Conservation (phyloP, 345 rosid species). For the Heritiera fomes region DNA sequence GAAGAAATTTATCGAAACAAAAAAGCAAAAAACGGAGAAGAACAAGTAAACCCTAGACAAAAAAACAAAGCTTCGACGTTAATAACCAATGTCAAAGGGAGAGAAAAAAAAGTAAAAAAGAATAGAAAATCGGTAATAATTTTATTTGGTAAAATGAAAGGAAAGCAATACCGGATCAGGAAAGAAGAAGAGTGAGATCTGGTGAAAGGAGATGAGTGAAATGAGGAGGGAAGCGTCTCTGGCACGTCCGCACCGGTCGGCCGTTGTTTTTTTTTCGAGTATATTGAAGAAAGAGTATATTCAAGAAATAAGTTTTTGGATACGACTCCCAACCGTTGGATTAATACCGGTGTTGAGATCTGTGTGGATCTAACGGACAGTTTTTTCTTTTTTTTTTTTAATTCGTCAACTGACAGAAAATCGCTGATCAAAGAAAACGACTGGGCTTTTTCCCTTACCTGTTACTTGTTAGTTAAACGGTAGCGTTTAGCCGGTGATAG, state of each 20-base stretch:
- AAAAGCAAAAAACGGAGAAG: background rate
- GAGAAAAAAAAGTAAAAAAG: background rate
- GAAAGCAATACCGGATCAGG: conserved; percentile 41
- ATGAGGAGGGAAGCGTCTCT: conserved; percentile 32
- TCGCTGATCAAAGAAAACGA: background rate
- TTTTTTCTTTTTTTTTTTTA: background rate
- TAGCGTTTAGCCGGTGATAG: background rate
- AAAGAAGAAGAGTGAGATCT: conserved; percentile 33
- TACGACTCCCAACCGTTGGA: conserved; percentile 19
- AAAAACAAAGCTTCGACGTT: conserved; percentile 7
- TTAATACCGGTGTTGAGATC: background rate
- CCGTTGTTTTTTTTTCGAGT: conserved; percentile 31
- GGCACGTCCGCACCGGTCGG: conserved; percentile 49
- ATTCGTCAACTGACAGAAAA: conserved; percentile 16
- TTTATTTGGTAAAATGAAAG: background rate
- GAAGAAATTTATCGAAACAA: conserved; percentile 1
- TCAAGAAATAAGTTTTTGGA: conserved; percentile 8
- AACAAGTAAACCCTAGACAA: conserved; percentile 20
- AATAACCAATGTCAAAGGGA: background rate
- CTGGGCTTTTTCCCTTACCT: background rate
- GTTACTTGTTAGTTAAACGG: background rate
- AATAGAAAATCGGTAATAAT: background rate
- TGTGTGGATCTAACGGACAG: conserved; percentile 14
- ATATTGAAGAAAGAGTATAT: background rate
- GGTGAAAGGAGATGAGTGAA: conserved; percentile 25